Evolutionary conservation across 495 filamentous ascomycete species (phyloP).

Genomic region (Thozetella sp.): DNA sequence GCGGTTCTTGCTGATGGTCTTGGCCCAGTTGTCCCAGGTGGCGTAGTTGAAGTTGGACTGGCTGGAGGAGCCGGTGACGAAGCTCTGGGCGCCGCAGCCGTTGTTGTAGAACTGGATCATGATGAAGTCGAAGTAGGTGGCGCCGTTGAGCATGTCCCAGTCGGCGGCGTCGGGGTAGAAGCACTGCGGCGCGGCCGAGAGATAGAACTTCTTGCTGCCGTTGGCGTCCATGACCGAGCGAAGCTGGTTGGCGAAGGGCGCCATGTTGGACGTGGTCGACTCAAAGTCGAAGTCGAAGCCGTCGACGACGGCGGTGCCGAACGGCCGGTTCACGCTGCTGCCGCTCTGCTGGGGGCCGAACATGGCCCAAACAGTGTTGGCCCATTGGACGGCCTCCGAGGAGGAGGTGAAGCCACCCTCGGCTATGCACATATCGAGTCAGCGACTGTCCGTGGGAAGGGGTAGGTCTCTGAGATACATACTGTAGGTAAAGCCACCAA

Average conservation of each 20-base stretch:
- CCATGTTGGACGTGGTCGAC: constrained; percentile 46
- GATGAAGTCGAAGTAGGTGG: constrained; percentile 62
- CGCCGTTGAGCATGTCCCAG: constrained; percentile 54
- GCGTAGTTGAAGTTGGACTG: constrained; percentile 69
- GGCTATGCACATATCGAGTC: too few species aligned
- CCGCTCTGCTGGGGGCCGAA: constrained; percentile 55
- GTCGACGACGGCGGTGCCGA: constrained; percentile 65
- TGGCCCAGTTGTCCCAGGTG: constrained; percentile 74
- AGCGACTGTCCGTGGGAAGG: too few species aligned
- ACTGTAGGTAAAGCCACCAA: constrained; percentile 67
- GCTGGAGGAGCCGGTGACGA: constrained; percentile 35
- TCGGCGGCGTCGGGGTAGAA: constrained; percentile 63
- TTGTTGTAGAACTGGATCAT: constrained; percentile 74
- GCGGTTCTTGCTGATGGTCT: constrained; percentile 58
- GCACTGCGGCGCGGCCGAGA: constrained; percentile 72
- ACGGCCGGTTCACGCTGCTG: constrained; percentile 54
- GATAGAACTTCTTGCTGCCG: constrained; percentile 52
- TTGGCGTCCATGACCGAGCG: constrained; percentile 51
- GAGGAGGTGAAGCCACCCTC: constrained; percentile 61
- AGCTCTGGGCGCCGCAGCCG: constrained; percentile 63
- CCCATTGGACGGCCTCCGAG: constrained; percentile 54
- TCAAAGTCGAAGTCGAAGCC: constrained; percentile 77
- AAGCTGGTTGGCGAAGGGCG: constrained; percentile 56
- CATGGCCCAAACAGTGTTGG: constrained; percentile 64
- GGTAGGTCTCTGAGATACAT: too few species aligned